phyloP scores from a whole-genome alignment of 345 rosid genomes.

The Mercurialis annua region DNA sequence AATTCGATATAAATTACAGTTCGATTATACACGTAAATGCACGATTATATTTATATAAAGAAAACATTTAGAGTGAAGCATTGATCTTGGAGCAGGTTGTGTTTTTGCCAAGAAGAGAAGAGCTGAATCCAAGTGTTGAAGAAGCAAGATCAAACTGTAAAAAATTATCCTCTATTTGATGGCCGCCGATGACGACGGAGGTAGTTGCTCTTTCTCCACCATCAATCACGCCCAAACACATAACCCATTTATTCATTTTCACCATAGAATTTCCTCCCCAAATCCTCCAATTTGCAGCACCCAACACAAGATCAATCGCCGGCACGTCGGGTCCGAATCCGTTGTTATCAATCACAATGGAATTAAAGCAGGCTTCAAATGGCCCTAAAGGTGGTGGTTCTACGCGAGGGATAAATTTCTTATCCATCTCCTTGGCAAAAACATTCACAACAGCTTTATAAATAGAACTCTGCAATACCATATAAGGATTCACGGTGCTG shows the following conservation, averaged over 20 bases:
- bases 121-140: conserved; percentile 26
- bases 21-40: no score
- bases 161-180: conserved; percentile 33
- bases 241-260: conserved; percentile 15
- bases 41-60: no score
- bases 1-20: no score
- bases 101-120: conserved; percentile 12
- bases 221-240: conserved; percentile 33
- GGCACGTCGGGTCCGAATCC: conserved; percentile 30
- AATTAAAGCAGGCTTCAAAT: conserved; percentile 56
- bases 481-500: conserved; percentile 72
- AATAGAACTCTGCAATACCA: conserved; percentile 51
- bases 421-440: conserved; percentile 33
- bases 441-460: conserved; percentile 40
- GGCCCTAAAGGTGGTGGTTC: conserved; percentile 46
- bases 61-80: no score
- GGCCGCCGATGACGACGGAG: conserved; percentile 29
- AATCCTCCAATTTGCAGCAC: conserved; percentile 22
- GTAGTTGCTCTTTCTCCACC: conserved; percentile 25
- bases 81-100: conserved; percentile 24
- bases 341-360: conserved; percentile 32
- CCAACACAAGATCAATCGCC: conserved; percentile 16
- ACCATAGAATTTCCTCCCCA: conserved; percentile 34
- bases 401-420: conserved; percentile 47
- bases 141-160: conserved; percentile 26